phyloP scores from a whole-genome alignment of 306 rosid species.

The Prunus salicina region DNA sequence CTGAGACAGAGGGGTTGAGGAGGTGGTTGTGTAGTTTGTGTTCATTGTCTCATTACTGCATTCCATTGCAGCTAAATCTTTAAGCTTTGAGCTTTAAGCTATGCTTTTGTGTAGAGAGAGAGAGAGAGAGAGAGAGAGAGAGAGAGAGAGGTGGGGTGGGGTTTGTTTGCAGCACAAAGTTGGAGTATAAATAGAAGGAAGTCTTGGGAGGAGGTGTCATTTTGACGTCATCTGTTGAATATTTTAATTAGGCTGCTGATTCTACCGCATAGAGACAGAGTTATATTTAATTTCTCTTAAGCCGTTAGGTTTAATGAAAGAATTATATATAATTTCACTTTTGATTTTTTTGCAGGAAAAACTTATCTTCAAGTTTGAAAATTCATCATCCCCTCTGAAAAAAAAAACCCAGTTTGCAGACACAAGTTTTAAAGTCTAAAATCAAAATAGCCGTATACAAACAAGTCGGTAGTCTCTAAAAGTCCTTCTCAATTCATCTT shows the following conservation, averaged over 20 bases:
- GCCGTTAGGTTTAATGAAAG: neutral
- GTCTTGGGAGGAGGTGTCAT: neutral
- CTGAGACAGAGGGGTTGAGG: conserved; percentile 33
- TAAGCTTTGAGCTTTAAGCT: neutral
- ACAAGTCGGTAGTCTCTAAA: neutral
- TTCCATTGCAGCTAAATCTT: conserved; percentile 11
- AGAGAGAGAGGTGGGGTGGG: conserved; percentile 1
- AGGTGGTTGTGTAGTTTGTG: conserved; percentile 10
- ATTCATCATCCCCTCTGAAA: neutral
- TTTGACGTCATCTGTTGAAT: neutral
- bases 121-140: neutral
- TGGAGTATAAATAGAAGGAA: neutral
- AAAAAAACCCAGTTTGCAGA: neutral
- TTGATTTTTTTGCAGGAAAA: neutral
- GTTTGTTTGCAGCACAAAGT: neutral
- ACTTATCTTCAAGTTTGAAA: neutral
- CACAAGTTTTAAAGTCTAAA: neutral
- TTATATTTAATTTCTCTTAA: neutral
- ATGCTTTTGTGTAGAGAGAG: too few species aligned
- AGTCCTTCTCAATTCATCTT: neutral
- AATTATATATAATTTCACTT: neutral
- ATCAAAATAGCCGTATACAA: neutral
- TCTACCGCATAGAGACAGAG: neutral
- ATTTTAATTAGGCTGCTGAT: neutral
- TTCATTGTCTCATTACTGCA: conserved; percentile 8